Evolutionary conservation across 75 land plant genomes (phyloP), one percentile per base, ranked within the genome.

Genomic region (Sequoiadendron giganteum): DNA sequence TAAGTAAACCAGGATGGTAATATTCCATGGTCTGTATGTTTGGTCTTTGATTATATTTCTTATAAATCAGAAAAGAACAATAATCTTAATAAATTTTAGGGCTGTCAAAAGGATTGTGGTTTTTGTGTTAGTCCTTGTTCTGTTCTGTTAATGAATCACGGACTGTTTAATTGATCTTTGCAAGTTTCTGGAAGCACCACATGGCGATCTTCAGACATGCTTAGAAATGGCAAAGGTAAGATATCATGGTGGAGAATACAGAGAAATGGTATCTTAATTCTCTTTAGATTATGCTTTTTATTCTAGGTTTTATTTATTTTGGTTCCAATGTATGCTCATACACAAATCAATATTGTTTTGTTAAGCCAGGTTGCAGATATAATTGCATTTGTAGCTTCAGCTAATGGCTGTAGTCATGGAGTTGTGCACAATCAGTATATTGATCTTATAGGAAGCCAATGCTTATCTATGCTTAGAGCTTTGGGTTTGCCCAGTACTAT

Each of bases 161-260:
- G 30, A 61, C 36, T 81, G 36, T 25, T 1, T 54, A 79, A 30
- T 79, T 90, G 39, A 39, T 91, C 19, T 58, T 88, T 86, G 30
- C 72, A 88, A 97, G 99, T 92, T 97, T 4, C 52, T 96, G 73
- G 92, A 92, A 89, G 98, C 98, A 75, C 96, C 96, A 48, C 92
- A 93, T 89, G 96, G 94, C 30, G 97, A 97, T 90, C 89, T 97
- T 25, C 85, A 93, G 81, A 86, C 95, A 40, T 97, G 99, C 88
- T 93, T 97, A 90, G 97, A 94, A 88, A 96, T 94, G 93, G 97
- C 93, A n/a, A 97, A 97, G 99, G 99, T 97, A 92, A 70, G 15
- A 25, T 81, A 81, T 81, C 21, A 19, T 45, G 11, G 49, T 43
- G 3, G n/a, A 40, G 48, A 81, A 78, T 7, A 43, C 45, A 21